phyloP scores from a whole-genome alignment of 2,329 filamentous ascomycete species.

The Diaporthe ilicicola region DNA sequence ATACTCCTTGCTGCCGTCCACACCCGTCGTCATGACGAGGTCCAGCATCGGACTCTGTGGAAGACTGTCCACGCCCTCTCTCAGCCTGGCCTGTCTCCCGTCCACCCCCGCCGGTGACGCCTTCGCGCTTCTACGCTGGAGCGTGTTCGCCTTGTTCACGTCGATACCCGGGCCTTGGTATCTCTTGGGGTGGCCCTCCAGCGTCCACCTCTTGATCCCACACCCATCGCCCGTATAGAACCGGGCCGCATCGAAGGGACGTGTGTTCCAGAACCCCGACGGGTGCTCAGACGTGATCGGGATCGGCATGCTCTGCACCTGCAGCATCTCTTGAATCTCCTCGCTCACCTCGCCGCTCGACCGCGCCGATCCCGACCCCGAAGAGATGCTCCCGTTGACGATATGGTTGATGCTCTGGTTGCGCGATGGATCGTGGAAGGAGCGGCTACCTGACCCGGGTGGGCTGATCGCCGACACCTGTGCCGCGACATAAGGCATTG shows the following conservation, averaged over 20 bases:
- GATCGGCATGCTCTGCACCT: conserved; percentile 49
- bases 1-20: conserved; percentile 47
- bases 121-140: conserved; percentile 29
- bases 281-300: conserved; percentile 47
- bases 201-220: conserved; percentile 47
- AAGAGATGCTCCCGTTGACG: conserved; percentile 19
- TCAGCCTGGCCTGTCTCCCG: conserved; percentile 31
- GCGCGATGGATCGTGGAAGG: conserved; percentile 26
- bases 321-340: conserved; percentile 32
- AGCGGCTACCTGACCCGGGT: conserved; percentile 2
- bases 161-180: conserved; percentile 37
- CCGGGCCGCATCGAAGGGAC: conserved; percentile 32
- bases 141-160: conserved; percentile 37
- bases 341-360: conserved; percentile 32
- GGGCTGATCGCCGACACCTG: conserved; percentile 18
- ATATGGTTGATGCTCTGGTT: conserved; percentile 28
- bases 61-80: conserved; percentile 52
- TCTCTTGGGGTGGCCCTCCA: conserved; percentile 45
- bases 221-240: conserved; percentile 42
- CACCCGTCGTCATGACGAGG: conserved; percentile 51
- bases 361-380: conserved; percentile 14
- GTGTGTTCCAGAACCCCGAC: conserved; percentile 45
- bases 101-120: conserved; percentile 18
- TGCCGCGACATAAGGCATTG: background rate
- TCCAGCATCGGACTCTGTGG: conserved; percentile 62